Evolutionary conservation across 495 filamentous ascomycete species (phyloP).

Genomic region (Hypoxylon intermedium): DNA sequence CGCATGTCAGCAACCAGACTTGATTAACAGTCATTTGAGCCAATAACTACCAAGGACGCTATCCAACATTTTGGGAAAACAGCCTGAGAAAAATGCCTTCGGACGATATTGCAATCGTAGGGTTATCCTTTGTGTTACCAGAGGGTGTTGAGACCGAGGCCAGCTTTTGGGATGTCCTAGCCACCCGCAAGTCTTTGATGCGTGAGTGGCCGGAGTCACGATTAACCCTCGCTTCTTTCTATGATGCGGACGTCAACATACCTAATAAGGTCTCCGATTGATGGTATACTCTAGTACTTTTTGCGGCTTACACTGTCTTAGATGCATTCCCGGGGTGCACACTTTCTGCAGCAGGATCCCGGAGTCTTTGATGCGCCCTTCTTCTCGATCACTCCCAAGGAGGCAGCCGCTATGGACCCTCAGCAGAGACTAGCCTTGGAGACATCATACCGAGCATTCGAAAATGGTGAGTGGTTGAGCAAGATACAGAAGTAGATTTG

Average conservation of each 20-base stretch:
- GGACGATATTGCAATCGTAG: conserved; percentile 24
- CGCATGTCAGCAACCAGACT: too few species aligned
- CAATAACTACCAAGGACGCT: too few species aligned
- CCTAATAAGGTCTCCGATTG: not conserved
- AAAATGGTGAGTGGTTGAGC: conserved; percentile 41
- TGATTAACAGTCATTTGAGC: too few species aligned
- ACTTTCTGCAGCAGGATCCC: conserved; percentile 46
- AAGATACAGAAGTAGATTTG: not conserved
- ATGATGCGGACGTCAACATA: not conserved
- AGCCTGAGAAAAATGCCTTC: too few species aligned
- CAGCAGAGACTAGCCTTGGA: conserved; percentile 53
- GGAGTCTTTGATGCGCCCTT: conserved; percentile 56
- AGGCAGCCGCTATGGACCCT: conserved; percentile 52
- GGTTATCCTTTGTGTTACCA: conserved; percentile 32
- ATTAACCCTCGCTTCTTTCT: not conserved
- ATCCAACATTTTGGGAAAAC: too few species aligned
- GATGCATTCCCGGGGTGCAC: not conserved
- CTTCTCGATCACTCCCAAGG: conserved; percentile 61
- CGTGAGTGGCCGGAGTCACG: conserved; percentile 30
- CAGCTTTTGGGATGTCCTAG: conserved; percentile 28
- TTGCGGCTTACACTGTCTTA: not conserved
- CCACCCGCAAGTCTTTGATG: conserved; percentile 16
- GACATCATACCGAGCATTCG: conserved; percentile 58
- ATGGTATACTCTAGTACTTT: not conserved
- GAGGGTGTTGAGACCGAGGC: conserved; percentile 23